These are phyloP conservation scores for Thelonectria rubi DNA, from an alignment of 2,329 filamentous ascomycete genomes.

Conservation along the genomic window DNA sequence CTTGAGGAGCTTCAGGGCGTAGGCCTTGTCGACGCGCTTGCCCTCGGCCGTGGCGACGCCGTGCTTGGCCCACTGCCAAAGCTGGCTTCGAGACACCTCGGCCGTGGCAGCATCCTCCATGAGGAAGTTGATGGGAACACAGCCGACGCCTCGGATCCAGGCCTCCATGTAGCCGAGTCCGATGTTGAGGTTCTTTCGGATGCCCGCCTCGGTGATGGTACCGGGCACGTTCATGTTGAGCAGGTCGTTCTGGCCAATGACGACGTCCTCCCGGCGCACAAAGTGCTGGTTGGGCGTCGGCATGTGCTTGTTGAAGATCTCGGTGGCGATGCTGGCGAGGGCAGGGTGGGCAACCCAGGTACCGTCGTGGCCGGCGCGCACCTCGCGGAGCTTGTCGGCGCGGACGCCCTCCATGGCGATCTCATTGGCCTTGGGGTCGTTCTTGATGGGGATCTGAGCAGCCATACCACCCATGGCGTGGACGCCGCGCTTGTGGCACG, in stretches of 20 bases:
- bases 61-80: slow-evolving; percentile 94
- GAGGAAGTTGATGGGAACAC: slow-evolving; percentile 95
- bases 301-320: slow-evolving; percentile 98
- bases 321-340: slow-evolving; percentile 84
- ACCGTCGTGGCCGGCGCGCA: slow-evolving; percentile 91
- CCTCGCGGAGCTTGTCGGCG: slow-evolving; percentile 95
- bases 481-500: slow-evolving; percentile 95
- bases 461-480: slow-evolving; percentile 99
- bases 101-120: slow-evolving; percentile 99
- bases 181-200: slow-evolving; percentile 97
- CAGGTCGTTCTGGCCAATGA: slow-evolving; percentile 86
- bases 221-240: slow-evolving; percentile 99
- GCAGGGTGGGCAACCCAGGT: slow-evolving; percentile 98
- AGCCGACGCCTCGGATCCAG: slow-evolving; percentile 93
- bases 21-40: slow-evolving; percentile 92
- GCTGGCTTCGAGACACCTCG: slow-evolving; percentile 91
- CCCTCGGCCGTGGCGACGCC: slow-evolving; percentile 82
- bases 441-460: slow-evolving; percentile 98
- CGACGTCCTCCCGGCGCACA: slow-evolving; percentile 87
- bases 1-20: slow-evolving; percentile 84
- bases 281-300: slow-evolving; percentile 97
- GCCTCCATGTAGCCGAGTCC: slow-evolving; percentile 98
- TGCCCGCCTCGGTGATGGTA: slow-evolving; percentile 89
- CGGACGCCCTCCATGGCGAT: slow-evolving; percentile 92
- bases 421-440: slow-evolving; percentile 89